A percentile compares a stretch with the other conserved stretches of the same genome.
These are phyloP conservation scores for Rosa hybrid DNA, from an alignment of 331 rosid genomes.

Conservation along the genomic window DNA sequence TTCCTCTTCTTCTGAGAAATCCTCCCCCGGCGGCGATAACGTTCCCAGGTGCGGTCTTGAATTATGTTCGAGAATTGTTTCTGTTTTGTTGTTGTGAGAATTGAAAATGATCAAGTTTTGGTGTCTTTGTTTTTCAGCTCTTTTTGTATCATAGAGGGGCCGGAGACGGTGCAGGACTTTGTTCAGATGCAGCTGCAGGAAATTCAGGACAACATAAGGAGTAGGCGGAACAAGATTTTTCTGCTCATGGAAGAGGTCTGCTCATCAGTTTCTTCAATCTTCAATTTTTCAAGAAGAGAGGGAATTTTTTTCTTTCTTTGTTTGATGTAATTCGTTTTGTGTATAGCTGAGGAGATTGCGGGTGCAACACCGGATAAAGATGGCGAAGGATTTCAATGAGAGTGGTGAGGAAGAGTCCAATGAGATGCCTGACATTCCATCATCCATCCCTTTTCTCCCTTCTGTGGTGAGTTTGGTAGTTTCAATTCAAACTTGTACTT, in stretches of 20 bases:
- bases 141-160: slow-evolving; percentile 96
- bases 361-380: slow-evolving; percentile 73
- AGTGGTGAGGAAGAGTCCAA: slow-evolving; percentile 56
- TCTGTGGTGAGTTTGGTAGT: slow-evolving; percentile 55
- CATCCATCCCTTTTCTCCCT: slow-evolving; percentile 91
- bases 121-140: slow-evolving; percentile 39
- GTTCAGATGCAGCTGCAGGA: slow-evolving; percentile 89
- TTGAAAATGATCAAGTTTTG: neutral
- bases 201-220: slow-evolving; percentile 79
- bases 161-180: slow-evolving; percentile 93
- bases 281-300: no score
- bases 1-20: slow-evolving; percentile 60
- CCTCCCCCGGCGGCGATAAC: slow-evolving; percentile 41
- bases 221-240: slow-evolving; percentile 86
- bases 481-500: neutral
- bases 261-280: neutral
- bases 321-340: slow-evolving; percentile 7
- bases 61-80: neutral
- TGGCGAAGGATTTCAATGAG: slow-evolving; percentile 33
- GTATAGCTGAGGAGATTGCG: slow-evolving; percentile 85
- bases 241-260: slow-evolving; percentile 98
- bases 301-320: neutral
- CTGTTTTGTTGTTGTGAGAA: neutral
- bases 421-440: slow-evolving; percentile 92
- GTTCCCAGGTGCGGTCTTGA: slow-evolving; percentile 36